These are phyloP conservation scores for Aspergillus saccharolyticus DNA, from an alignment of 495 filamentous ascomycete species.

Conservation along the genomic window DNA sequence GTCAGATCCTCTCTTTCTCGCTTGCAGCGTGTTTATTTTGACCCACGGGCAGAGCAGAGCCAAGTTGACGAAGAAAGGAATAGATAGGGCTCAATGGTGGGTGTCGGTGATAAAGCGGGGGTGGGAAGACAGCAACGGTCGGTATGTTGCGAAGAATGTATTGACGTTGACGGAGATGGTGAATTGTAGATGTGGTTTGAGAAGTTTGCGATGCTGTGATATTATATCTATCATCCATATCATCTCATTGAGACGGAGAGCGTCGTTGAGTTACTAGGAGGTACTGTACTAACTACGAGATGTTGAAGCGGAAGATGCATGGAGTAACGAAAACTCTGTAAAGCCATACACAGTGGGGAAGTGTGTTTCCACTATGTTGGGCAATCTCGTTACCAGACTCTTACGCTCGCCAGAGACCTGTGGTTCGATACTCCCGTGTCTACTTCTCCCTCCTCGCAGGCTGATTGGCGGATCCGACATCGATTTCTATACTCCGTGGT, in stretches of 20 bases:
- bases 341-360: background rate
- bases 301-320: no score
- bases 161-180: background rate
- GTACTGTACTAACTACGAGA: no score
- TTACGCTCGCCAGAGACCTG: conserved; percentile 8
- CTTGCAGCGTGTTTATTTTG: conserved; percentile 38
- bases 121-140: background rate
- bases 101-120: background rate
- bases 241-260: no score
- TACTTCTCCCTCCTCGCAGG: background rate
- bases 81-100: background rate
- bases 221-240: background rate
- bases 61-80: conserved; percentile 2
- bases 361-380: background rate
- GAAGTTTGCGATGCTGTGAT: background rate
- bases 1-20: conserved; percentile 15
- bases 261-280: no score
- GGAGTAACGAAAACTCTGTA: background rate
- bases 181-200: background rate
- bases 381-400: background rate
- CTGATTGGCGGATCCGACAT: conserved; percentile 10
- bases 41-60: conserved; percentile 26
- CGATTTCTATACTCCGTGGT: background rate
- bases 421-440: conserved; percentile 1
- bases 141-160: conserved; percentile 15